Percentiles rank a stretch among this genome's conserved stretches.
Conservation (phyloP, 352 stramenopile genomes). For the Globisporangium mamillatum region DNA sequence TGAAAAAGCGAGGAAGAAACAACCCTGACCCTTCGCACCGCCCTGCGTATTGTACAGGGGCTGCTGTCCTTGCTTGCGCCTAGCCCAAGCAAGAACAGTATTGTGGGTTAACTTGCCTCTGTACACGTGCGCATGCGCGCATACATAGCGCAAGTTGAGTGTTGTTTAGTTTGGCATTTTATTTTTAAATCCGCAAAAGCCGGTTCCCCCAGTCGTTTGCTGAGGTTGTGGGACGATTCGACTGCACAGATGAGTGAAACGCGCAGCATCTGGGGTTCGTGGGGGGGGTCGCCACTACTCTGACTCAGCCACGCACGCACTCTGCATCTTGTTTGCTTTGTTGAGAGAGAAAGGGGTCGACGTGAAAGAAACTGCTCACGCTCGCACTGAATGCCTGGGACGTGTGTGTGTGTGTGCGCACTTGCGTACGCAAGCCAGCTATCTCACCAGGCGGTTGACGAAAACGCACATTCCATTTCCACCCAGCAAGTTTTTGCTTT, state of each 20-base stretch:
- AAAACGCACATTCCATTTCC: background rate
- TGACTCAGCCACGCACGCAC: conserved; percentile 5
- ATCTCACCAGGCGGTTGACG: conserved; percentile 3
- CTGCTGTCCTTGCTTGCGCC: background rate
- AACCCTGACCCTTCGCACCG: background rate
- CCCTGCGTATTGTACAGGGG: background rate
- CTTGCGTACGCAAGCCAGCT: background rate
- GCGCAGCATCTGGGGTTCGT: background rate
- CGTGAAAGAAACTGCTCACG: conserved; percentile 17
- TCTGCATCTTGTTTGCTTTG: background rate
- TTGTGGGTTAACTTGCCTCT: background rate
- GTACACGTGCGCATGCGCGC: background rate
- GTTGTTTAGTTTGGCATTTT: background rate
- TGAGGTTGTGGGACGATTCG: conserved; percentile 2
- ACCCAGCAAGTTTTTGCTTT: background rate
- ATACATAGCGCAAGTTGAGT: conserved; percentile 7
- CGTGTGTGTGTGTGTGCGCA: background rate
- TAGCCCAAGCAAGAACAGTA: background rate
- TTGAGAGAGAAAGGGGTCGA: conserved; percentile 11
- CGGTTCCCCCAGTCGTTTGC: conserved; percentile 1
- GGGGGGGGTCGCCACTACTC: background rate
- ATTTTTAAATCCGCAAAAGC: conserved; percentile 1
- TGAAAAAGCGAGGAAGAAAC: conserved; percentile 9
- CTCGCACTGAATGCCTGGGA: background rate
- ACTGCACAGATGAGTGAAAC: background rate